phyloP scores from a whole-genome alignment of 768 basidiomycete species.

The Daedaleopsis sinensis region DNA sequence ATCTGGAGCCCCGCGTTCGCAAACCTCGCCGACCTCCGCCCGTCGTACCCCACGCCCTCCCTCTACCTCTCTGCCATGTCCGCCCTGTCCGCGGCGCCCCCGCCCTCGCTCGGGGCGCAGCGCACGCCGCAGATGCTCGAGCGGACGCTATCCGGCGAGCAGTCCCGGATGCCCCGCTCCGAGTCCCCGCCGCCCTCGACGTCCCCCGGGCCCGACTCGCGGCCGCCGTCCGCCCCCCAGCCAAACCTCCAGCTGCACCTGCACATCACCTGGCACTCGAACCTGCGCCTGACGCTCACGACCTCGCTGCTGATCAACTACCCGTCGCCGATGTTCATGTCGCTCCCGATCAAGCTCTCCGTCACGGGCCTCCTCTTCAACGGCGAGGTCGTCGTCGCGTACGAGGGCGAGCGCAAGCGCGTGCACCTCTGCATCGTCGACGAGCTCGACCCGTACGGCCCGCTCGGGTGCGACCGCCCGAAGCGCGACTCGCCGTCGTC shows the following conservation, averaged over 20 bases:
- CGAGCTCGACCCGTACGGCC: slow-evolving; percentile 84
- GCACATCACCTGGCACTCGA: slow-evolving; percentile 82
- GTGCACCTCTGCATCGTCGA: slow-evolving; percentile 90
- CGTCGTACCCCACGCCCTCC: slow-evolving; percentile 28
- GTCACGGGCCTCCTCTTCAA: slow-evolving; percentile 86
- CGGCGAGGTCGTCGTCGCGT: slow-evolving; percentile 89
- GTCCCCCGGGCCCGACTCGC: slow-evolving; percentile 14
- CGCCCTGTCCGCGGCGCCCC: slow-evolving; percentile 13
- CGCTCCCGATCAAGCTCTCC: slow-evolving; percentile 91
- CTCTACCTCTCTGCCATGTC: slow-evolving; percentile 30
- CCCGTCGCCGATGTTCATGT: slow-evolving; percentile 96
- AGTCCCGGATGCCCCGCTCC: background rate
- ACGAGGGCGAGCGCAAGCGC: slow-evolving; percentile 79
- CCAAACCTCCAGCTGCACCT: slow-evolving; percentile 91
- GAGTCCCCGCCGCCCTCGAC: slow-evolving; percentile 6
- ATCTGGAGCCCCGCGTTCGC: slow-evolving; percentile 37
- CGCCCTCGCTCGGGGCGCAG: background rate
- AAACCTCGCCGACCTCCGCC: slow-evolving; percentile 30
- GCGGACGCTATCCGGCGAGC: background rate
- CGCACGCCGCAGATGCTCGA: slow-evolving; percentile 1
- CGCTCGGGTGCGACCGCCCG: slow-evolving; percentile 44
- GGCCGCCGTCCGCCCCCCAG: slow-evolving; percentile 38
- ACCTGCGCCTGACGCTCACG: slow-evolving; percentile 85
- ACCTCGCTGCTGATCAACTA: slow-evolving; percentile 97
- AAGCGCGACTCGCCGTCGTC: slow-evolving; percentile 36